Evolutionary conservation across 2,329 filamentous ascomycete species (phyloP).

Genomic region (Alternaria consortialis): DNA sequence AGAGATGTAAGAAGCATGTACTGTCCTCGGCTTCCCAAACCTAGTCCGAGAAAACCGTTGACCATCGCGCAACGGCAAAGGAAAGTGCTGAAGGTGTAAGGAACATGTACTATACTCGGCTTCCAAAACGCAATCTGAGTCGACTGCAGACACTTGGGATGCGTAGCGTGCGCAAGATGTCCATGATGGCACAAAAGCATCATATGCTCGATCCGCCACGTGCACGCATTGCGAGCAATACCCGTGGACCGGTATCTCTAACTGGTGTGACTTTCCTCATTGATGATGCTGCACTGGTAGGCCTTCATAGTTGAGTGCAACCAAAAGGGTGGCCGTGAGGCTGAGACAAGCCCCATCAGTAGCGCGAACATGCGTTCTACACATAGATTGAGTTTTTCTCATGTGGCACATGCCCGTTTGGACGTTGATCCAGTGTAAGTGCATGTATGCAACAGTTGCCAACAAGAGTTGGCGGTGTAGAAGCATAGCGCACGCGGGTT

Average conservation of each 20-base stretch:
- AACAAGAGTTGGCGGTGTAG: neutral
- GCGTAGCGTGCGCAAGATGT: neutral
- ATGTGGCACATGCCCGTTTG: conserved; percentile 5
- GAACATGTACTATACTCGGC: neutral
- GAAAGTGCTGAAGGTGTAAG: neutral
- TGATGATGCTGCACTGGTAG: neutral
- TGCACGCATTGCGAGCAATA: neutral
- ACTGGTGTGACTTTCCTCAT: neutral
- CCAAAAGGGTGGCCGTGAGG: neutral
- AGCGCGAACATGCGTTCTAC: conserved; percentile 8
- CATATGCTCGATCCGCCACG: conserved; percentile 2
- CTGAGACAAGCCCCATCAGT: conserved; percentile 1
- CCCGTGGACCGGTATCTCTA: neutral
- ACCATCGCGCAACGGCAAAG: neutral
- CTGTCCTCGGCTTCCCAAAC: neutral
- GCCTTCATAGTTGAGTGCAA: neutral
- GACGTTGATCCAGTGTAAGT: neutral
- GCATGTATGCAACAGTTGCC: neutral
- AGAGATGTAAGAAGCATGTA: neutral
- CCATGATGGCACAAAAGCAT: conserved; percentile 1
- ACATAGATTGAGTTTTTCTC: neutral
- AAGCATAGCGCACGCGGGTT: neutral
- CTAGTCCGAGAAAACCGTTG: neutral
- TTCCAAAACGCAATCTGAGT: neutral
- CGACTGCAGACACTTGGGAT: neutral